Evolutionary conservation across 352 stramenopile species (phyloP).

Genomic region (Globisporangium rhizosaccharum): DNA sequence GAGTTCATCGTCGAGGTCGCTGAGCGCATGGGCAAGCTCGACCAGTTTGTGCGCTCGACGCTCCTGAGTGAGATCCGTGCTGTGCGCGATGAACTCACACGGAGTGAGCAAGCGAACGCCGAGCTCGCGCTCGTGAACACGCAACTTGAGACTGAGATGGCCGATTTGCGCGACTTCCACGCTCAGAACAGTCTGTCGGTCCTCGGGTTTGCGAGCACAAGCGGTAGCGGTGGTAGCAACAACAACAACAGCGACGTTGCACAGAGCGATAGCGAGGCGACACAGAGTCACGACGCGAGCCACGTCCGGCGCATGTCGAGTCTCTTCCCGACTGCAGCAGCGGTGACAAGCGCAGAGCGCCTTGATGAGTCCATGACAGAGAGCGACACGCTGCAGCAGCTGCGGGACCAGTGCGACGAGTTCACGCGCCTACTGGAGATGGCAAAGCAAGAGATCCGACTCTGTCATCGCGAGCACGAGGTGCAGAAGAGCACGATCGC

Average conservation of each 20-base stretch:
- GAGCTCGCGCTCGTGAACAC: slow-evolving; percentile 14
- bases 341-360: background rate
- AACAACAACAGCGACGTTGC: background rate
- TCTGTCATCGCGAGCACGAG: slow-evolving; percentile 56
- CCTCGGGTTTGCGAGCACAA: slow-evolving; percentile 4
- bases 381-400: slow-evolving; percentile 24
- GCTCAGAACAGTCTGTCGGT: slow-evolving; percentile 20
- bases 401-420: slow-evolving; percentile 49
- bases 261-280: too few species aligned
- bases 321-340: slow-evolving; percentile 7
- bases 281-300: background rate
- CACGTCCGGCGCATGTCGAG: slow-evolving; percentile 4
- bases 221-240: background rate
- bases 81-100: slow-evolving; percentile 8
- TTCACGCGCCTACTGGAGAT: slow-evolving; percentile 53
- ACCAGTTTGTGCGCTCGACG: slow-evolving; percentile 30
- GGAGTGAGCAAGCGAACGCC: slow-evolving; percentile 12
- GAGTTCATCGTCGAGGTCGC: slow-evolving; percentile 37
- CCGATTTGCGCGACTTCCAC: slow-evolving; percentile 39
- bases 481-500: slow-evolving; percentile 36
- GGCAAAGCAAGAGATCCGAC: slow-evolving; percentile 65
- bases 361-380: slow-evolving; percentile 4
- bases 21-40: slow-evolving; percentile 31
- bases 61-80: slow-evolving; percentile 26
- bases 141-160: slow-evolving; percentile 34